These are phyloP conservation scores for Talaromyces verruculosus DNA, from an alignment of 2,329 filamentous ascomycete species.

Conservation along the genomic window DNA sequence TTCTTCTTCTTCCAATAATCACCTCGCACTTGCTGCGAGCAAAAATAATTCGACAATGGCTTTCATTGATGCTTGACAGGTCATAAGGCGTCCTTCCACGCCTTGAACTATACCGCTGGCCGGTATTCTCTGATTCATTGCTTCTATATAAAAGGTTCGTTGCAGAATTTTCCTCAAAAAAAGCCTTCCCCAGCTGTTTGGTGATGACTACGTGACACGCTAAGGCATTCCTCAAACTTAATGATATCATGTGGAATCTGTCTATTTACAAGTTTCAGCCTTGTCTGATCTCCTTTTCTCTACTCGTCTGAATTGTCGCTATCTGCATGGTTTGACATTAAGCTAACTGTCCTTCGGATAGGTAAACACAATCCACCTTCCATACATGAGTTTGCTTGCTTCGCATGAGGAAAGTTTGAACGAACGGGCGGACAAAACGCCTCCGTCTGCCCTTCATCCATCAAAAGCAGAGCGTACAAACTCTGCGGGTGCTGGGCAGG, in stretches of 20 bases:
- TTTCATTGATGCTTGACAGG: neutral
- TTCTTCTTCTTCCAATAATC: slow-evolving; percentile 6
- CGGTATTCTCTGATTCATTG: neutral
- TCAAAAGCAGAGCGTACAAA: slow-evolving; percentile 63
- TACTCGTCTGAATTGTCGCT: slow-evolving; percentile 23
- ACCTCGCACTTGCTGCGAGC: neutral
- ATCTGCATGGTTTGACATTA: slow-evolving; percentile 19
- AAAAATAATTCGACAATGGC: slow-evolving; percentile 2
- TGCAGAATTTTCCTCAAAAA: neutral
- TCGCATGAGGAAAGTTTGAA: slow-evolving; percentile 63
- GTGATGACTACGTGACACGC: slow-evolving; percentile 64
- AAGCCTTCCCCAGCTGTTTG: slow-evolving; percentile 31
- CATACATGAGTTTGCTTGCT: slow-evolving; percentile 20
- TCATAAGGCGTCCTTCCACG: neutral
- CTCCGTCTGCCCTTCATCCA: slow-evolving; percentile 52
- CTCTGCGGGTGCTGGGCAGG: slow-evolving; percentile 55
- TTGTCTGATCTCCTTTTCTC: slow-evolving; percentile 57
- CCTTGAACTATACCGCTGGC: neutral
- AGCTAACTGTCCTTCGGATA: slow-evolving; percentile 23
- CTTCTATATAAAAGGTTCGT: slow-evolving; percentile 6
- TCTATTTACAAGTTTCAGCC: slow-evolving; percentile 65
- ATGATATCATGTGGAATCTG: slow-evolving; percentile 63
- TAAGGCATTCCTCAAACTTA: slow-evolving; percentile 70
- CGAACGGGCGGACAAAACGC: slow-evolving; percentile 69
- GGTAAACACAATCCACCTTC: slow-evolving; percentile 16